Conservation (phyloP, 345 rosid species). For the Brassica nigra region DNA sequence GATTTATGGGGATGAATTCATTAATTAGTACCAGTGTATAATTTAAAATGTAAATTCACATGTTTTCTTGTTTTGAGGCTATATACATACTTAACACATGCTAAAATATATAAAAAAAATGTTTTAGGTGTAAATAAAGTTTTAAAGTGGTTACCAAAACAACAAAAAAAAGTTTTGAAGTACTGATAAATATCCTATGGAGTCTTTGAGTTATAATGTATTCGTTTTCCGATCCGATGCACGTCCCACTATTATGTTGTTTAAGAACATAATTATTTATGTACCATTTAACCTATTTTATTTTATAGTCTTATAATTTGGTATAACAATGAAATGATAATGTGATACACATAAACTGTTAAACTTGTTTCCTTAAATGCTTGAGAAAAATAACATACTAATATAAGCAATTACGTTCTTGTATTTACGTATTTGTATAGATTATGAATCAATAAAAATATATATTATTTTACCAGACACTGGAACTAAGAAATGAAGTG, state of each 20-base stretch:
- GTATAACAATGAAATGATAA: background rate
- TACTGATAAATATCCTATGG: background rate
- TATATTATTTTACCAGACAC: background rate
- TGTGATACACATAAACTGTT: background rate
- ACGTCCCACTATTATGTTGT: background rate
- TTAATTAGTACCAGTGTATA: background rate
- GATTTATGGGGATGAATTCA: background rate
- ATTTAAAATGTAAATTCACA: background rate
- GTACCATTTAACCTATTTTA: constrained; percentile 3
- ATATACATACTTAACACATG: background rate
- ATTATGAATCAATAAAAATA: background rate
- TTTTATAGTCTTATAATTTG: background rate
- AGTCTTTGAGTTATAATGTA: background rate
- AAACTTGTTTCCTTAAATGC: background rate
- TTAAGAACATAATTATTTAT: background rate
- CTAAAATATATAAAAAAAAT: background rate
- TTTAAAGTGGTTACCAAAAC: background rate
- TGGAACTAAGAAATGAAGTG: background rate
- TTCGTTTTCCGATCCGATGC: background rate
- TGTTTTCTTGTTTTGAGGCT: background rate
- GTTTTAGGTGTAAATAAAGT: background rate
- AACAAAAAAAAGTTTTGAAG: background rate
- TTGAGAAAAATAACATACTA: background rate
- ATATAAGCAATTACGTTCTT: background rate
- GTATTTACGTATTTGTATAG: background rate